Conservation (phyloP, 129 eudicot genomes). For the Deinandra increscens region DNA sequence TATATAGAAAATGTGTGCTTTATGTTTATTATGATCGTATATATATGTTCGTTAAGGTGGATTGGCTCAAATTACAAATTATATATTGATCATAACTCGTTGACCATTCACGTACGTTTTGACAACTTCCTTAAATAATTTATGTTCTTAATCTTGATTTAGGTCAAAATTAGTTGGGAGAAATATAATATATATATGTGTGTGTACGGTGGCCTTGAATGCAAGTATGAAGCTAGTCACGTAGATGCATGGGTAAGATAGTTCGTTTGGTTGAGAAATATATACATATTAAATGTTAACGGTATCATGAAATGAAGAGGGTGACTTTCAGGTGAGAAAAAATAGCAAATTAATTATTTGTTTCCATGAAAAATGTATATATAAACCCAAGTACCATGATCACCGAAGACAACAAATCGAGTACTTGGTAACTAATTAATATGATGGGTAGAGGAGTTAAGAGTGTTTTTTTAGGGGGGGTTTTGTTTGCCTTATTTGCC, state of each 20-base stretch:
- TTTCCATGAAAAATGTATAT: not conserved
- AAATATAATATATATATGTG: not conserved
- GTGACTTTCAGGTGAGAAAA: constrained; percentile 37
- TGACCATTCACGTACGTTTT: no score
- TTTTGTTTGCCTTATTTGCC: constrained; percentile 25
- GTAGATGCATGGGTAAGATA: constrained; percentile 35
- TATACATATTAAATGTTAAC: constrained; percentile 13
- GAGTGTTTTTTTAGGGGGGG: constrained; percentile 23
- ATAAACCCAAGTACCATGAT: constrained; percentile 18
- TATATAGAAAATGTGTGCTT: no score
- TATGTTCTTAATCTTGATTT: no score
- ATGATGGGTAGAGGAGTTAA: constrained; percentile 17
- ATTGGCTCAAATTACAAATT: no score
- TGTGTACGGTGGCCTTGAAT: constrained; percentile 40
- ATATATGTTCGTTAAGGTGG: no score
- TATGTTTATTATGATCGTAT: no score
- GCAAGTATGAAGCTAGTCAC: constrained; percentile 37
- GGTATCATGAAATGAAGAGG: constrained; percentile 3
- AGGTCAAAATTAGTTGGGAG: no score
- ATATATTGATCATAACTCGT: no score
- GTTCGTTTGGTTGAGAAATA: constrained; percentile 34
- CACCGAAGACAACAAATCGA: constrained; percentile 8
- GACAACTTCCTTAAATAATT: no score
- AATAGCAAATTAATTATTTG: constrained; percentile 14
- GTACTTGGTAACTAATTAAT: not conserved